phyloP scores from a whole-genome alignment of 2,329 filamentous ascomycete species.

The Coniochaeta pulveracea region DNA sequence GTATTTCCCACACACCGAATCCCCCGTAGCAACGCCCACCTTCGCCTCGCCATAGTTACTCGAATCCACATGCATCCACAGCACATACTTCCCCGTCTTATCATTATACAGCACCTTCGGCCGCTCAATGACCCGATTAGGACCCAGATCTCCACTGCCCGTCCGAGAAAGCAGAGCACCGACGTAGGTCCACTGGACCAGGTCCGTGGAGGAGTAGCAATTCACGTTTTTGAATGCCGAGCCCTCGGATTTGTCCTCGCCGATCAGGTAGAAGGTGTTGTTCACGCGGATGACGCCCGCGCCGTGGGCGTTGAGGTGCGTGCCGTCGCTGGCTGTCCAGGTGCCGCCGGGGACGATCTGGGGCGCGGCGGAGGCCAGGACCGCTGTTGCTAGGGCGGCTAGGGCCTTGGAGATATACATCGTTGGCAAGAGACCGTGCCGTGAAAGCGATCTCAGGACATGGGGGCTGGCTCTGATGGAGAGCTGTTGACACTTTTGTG shows the following conservation, averaged over 20 bases:
- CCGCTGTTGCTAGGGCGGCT: background rate
- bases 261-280: conserved; percentile 54
- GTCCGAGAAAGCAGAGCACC: conserved; percentile 12
- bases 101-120: conserved; percentile 62
- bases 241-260: conserved; percentile 57
- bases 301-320: conserved; percentile 56
- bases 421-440: no score
- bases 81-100: conserved; percentile 27
- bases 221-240: conserved; percentile 54
- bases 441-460: no score
- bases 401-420: no score
- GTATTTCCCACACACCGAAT: conserved; percentile 51
- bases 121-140: conserved; percentile 49
- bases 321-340: conserved; percentile 11
- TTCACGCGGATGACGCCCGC: conserved; percentile 49
- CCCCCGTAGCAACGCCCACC: conserved; percentile 20
- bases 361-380: conserved; percentile 7
- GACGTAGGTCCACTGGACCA: conserved; percentile 33
- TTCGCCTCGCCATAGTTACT: conserved; percentile 21
- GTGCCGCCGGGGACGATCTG: conserved; percentile 14
- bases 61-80: conserved; percentile 59
- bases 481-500: no score
- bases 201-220: conserved; percentile 54
- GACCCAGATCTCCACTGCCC: conserved; percentile 9
- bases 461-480: no score